These are phyloP conservation scores for Drosera capensis DNA, from an alignment of 148 eudicot species.

Conservation along the genomic window DNA sequence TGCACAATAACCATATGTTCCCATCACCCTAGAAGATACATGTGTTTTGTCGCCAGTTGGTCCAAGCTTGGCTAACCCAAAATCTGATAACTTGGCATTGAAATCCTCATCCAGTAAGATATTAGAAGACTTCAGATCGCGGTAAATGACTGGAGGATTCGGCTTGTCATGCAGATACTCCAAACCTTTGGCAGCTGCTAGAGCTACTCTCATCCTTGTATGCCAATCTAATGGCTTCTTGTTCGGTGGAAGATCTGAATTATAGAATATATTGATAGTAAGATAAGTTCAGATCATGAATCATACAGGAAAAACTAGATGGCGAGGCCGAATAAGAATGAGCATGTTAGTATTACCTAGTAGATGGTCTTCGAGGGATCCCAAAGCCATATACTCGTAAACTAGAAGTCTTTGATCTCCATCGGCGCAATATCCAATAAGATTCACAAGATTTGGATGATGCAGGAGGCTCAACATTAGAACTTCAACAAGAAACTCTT, in stretches of 20 bases:
- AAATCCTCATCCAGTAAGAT: conserved; percentile 30
- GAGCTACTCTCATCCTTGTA: conserved; percentile 34
- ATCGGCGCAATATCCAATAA: conserved; percentile 53
- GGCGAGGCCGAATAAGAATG: background rate
- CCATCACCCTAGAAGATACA: conserved; percentile 41
- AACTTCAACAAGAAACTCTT: conserved; percentile 63
- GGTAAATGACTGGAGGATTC: conserved; percentile 33
- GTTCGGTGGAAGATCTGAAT: conserved; percentile 18
- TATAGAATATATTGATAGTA: conserved; percentile 1
- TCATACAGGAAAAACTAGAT: background rate
- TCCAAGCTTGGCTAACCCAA: conserved; percentile 45
- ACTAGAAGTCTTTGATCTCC: conserved; percentile 44
- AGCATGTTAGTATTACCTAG: no score
- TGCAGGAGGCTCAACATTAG: conserved; percentile 55
- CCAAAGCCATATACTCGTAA: conserved; percentile 33
- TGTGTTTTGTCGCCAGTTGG: conserved; percentile 26
- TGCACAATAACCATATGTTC: conserved; percentile 52
- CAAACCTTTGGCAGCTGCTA: conserved; percentile 37
- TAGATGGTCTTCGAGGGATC: conserved; percentile 39
- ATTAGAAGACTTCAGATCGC: conserved; percentile 41
- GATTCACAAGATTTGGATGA: conserved; percentile 50
- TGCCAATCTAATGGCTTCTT: conserved; percentile 34
- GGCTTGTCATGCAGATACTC: conserved; percentile 41
- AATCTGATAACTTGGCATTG: conserved; percentile 40
- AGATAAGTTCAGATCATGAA: background rate